Evolutionary conservation across 306 rosid genomes (phyloP).

Genomic region (Ceratonia siliqua): DNA sequence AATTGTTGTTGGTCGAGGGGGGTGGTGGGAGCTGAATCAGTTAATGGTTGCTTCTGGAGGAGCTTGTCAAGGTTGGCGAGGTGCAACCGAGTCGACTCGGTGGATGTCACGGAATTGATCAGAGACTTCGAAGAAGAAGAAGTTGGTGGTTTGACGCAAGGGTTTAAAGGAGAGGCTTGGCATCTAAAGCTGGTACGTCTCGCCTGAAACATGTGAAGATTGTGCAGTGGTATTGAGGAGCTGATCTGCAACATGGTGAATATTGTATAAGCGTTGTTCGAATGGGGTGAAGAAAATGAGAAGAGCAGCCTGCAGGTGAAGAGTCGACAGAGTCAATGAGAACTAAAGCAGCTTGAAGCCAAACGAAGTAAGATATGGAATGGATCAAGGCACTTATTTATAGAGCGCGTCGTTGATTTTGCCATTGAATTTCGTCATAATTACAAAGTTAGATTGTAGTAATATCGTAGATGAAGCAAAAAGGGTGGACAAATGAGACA

Average conservation of each 20-base stretch:
- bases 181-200: constrained; percentile 54
- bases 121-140: constrained; percentile 28
- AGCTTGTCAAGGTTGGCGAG: constrained; percentile 77
- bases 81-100: constrained; percentile 51
- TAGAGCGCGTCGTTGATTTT: too few relatives aligned
- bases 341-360: too few relatives aligned
- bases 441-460: too few relatives aligned
- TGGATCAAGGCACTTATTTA: too few relatives aligned
- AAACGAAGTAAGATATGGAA: too few relatives aligned
- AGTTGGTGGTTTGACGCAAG: constrained; percentile 27
- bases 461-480: too few relatives aligned
- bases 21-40: background rate
- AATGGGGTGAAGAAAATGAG: too few relatives aligned
- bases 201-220: constrained; percentile 46
- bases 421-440: too few relatives aligned
- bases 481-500: too few relatives aligned
- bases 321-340: too few relatives aligned
- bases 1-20: background rate
- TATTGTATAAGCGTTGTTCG: too few relatives aligned
- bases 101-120: background rate
- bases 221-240: constrained; percentile 51
- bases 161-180: constrained; percentile 50
- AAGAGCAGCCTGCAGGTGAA: too few relatives aligned
- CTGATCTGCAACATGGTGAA: constrained; percentile 66
- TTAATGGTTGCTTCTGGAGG: constrained; percentile 46